These are phyloP conservation scores for Coccomyxa sp. DNA, from an alignment of 139 green algal genomes.

Conservation along the genomic window DNA sequence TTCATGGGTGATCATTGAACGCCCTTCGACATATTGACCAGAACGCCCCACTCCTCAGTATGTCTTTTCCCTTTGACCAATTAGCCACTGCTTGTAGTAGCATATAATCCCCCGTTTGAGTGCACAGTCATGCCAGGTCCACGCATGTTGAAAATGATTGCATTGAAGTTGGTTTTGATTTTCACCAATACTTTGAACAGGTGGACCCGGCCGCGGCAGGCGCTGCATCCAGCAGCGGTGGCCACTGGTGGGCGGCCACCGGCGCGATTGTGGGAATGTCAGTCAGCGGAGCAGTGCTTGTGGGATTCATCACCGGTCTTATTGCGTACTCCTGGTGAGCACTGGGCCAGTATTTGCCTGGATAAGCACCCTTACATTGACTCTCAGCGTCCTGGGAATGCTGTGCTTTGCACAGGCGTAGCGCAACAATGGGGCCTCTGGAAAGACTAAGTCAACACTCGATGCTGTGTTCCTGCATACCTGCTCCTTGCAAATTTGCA, in stretches of 20 bases:
- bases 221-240: too few relatives aligned
- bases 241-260: background rate
- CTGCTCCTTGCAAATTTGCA: background rate
- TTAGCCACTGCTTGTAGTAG: background rate
- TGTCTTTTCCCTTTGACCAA: too few relatives aligned
- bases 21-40: too few relatives aligned
- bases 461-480: background rate
- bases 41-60: too few relatives aligned
- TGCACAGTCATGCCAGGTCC: background rate
- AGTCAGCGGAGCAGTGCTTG: background rate
- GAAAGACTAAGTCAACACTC: background rate
- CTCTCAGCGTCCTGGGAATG: background rate
- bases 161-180: background rate
- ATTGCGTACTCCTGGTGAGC: background rate
- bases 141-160: background rate
- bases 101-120: background rate
- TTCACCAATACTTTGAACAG: background rate
- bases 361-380: too few relatives aligned
- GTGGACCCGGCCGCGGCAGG: too few relatives aligned
- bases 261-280: background rate
- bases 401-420: background rate
- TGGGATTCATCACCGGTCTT: background rate
- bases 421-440: background rate
- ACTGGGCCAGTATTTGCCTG: too few relatives aligned
- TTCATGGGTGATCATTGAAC: too few relatives aligned